Conservation (phyloP, 768 basidiomycete genomes). For the Lactifluus echinatus region DNA sequence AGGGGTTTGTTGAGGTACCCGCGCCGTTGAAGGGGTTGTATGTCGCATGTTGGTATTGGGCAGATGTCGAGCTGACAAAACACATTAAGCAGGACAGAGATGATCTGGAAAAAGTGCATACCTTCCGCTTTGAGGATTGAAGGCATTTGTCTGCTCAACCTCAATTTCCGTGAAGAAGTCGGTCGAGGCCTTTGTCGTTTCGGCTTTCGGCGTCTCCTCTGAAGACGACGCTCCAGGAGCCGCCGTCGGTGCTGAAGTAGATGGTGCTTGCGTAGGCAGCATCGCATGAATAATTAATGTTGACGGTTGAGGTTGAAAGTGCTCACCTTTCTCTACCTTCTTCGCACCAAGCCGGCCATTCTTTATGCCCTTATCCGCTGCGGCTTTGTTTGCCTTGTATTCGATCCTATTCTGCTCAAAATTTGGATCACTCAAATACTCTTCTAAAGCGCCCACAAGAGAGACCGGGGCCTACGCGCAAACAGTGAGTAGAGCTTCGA, state of each 20-base stretch:
- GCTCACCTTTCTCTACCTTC: constrained; percentile 28
- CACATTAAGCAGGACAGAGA: neutral
- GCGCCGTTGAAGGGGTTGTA: constrained; percentile 73
- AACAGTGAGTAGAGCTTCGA: neutral
- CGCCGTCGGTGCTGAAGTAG: constrained; percentile 24
- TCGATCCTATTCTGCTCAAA: constrained; percentile 94
- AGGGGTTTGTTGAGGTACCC: constrained; percentile 44
- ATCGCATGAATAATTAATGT: neutral
- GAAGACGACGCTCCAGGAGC: constrained; percentile 25
- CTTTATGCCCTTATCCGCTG: constrained; percentile 39
- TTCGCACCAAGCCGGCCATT: constrained; percentile 19
- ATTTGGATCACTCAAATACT: constrained; percentile 92
- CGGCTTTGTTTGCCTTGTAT: constrained; percentile 75
- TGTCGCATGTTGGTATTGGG: constrained; percentile 46
- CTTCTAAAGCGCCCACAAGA: constrained; percentile 86
- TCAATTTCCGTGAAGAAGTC: constrained; percentile 93
- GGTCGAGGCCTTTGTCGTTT: constrained; percentile 42
- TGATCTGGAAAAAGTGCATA: constrained; percentile 22
- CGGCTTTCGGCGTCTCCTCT: constrained; percentile 26
- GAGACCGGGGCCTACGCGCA: constrained; percentile 77
- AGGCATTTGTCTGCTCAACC: constrained; percentile 63
- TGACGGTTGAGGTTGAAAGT: neutral
- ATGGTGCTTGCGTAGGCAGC: constrained; percentile 17
- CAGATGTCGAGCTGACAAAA: constrained; percentile 35
- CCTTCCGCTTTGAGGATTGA: constrained; percentile 57